Evolutionary conservation across 1,284 basidiomycete genomes (phyloP), one percentile per base, ranked within the genome.

Genomic region (Cutaneotrichosporon sp.): DNA sequence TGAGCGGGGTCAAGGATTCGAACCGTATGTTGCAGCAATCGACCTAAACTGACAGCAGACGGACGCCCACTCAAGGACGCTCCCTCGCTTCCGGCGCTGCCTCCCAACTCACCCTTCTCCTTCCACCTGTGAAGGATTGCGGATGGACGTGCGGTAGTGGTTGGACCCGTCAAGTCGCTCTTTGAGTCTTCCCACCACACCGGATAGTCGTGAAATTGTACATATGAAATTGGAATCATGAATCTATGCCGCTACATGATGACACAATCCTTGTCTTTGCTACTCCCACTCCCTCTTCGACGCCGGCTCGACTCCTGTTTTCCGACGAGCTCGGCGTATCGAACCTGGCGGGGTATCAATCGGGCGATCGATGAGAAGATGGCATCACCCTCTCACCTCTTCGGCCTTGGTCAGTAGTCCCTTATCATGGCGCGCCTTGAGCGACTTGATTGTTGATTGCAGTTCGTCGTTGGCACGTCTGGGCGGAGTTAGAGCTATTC

Each of bases 381-480:
- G 29, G 14, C 19, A 19, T 45, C 33, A 22, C 34, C 54, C 66
- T 63, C 71, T 72, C 63, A 75, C 72, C 69, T 75, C 65, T 61
- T 75, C 74, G n/a, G 68, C 57, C 48, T 70, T 68, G 24, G 59
- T 64, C 46, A 75, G 56, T n/a, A 75, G 51, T 17, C 74, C 74
- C 55, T 74, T 74, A 37, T 73, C 69, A 46, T 73, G 67, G 10
- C 74, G 55, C 12, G 63, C 66, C 58, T 71, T 71, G 46, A 75
- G 61, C 1, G 72, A 68, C 59, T 70, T 62, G 26, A 73, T 61
- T 2, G 61, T 59, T 1, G 72, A 74, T 33, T 67, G 59, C 19
- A 66, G 26, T 53, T 75, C 74, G 19, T 63, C 67, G 32, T 65
- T 58, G 9, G 70, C 63, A 27, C 71, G 70, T 56, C 71, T 75